Evolutionary conservation across 2,329 filamentous ascomycete genomes (phyloP).

Genomic region (Claviceps sorghi): DNA sequence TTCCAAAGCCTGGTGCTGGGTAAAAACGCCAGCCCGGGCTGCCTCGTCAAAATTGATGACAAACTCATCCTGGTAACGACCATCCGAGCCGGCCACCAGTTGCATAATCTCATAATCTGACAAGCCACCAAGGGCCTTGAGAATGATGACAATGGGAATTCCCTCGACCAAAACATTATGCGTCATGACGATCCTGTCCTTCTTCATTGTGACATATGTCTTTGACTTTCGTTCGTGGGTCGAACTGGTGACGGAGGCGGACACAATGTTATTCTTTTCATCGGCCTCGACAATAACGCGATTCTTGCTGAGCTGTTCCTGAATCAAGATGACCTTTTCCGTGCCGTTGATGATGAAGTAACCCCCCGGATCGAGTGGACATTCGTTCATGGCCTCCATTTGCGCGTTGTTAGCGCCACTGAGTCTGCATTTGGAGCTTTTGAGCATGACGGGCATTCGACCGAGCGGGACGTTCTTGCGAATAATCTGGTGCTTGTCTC

Average conservation of each 20-base stretch:
- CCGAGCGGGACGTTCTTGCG: constrained; percentile 69
- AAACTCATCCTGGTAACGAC: constrained; percentile 86
- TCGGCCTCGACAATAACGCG: constrained; percentile 93
- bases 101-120: constrained; percentile 92
- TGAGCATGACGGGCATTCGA: constrained; percentile 90
- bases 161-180: constrained; percentile 91
- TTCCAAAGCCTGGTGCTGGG: constrained; percentile 89
- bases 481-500: constrained; percentile 62
- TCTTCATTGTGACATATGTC: constrained; percentile 88
- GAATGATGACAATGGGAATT: constrained; percentile 83
- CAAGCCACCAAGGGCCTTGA: constrained; percentile 87
- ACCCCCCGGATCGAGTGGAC: constrained; percentile 85
- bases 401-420: constrained; percentile 69
- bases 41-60: constrained; percentile 90
- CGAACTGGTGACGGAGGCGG: constrained; percentile 92
- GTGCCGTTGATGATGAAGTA: constrained; percentile 98
- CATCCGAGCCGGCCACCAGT: constrained; percentile 76
- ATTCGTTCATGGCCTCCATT: constrained; percentile 90
- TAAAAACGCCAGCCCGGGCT: constrained; percentile 68
- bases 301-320: constrained; percentile 98
- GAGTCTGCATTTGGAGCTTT: constrained; percentile 84
- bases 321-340: constrained; percentile 96
- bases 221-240: constrained; percentile 97
- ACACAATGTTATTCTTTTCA: constrained; percentile 81
- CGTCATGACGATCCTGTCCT: constrained; percentile 74